phyloP scores from a whole-genome alignment of 2,329 filamentous ascomycete genomes.

The Alternaria brassicicola region DNA sequence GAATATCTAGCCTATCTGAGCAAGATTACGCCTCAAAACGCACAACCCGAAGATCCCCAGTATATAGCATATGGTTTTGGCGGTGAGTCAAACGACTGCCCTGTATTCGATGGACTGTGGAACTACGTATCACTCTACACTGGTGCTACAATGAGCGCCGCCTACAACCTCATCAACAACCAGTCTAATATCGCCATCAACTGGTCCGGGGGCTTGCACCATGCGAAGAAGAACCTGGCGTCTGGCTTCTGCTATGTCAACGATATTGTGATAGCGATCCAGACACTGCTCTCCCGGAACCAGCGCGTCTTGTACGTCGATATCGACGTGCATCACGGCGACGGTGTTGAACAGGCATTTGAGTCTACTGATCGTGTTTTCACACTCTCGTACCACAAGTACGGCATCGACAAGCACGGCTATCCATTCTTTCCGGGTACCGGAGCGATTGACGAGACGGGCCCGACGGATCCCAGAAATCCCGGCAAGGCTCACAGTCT shows the following conservation, averaged over 20 bases:
- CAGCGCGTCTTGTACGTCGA: slow-evolving; percentile 93
- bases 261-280: slow-evolving; percentile 92
- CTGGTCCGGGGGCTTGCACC: slow-evolving; percentile 95
- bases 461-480: slow-evolving; percentile 81
- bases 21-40: slow-evolving; percentile 56
- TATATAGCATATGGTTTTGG: slow-evolving; percentile 79
- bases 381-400: slow-evolving; percentile 96
- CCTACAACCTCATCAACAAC: slow-evolving; percentile 81
- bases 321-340: slow-evolving; percentile 90
- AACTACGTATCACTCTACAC: slow-evolving; percentile 95
- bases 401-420: slow-evolving; percentile 67
- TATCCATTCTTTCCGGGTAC: slow-evolving; percentile 85
- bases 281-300: slow-evolving; percentile 82
- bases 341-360: slow-evolving; percentile 90
- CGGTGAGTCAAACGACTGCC: slow-evolving; percentile 75
- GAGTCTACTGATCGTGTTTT: slow-evolving; percentile 88
- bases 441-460: slow-evolving; percentile 83
- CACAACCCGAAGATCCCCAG: slow-evolving; percentile 50
- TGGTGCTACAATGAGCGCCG: slow-evolving; percentile 87
- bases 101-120: slow-evolving; percentile 93
- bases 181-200: slow-evolving; percentile 96
- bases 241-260: slow-evolving; percentile 99
- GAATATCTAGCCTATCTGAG: slow-evolving; percentile 91
- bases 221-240: slow-evolving; percentile 92
- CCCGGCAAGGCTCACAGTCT: slow-evolving; percentile 86